Base-by-base conservation (phyloP, 2,329 filamentous ascomycete genomes). In the Mycosphaerella sp. region DNA sequence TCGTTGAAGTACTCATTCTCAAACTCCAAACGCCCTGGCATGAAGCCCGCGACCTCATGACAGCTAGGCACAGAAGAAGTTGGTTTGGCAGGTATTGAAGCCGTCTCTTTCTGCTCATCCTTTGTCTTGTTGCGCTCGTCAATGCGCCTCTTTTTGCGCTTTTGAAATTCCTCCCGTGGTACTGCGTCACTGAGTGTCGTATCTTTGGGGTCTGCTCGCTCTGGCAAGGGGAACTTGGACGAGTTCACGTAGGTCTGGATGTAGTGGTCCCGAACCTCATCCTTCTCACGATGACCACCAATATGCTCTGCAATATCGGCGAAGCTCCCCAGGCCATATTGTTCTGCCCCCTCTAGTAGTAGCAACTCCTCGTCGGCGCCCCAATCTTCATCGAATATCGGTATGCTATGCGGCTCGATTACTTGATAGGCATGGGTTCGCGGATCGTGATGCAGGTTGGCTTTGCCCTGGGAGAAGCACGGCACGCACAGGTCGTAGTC, bases 1-100 rank as follows among this genome's bases (percentile, higher is more conserved):
- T 98, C 93, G 66, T 98, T 98, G 66, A 92, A 88, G 68, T 95
- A 93, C 66, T 98, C 93, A 0, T 89, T 96, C 76, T 98, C 93
- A 60, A 98, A 98, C 67, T 98, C 93, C 60, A 98, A 73, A 40
- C 93, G 89, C 43, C 93, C 93, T 2, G 93, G 93, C 93, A 98
- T 98, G 70, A 95, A 98, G 2, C 93, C 93, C 72, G 96, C 90
- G 38, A 98, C 93, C 72, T 98, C 93, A 75, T 98, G 93, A 70
- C 93, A 98, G 34, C 90, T 86, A 0, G 93, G 93, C 2, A 96
- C 90, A 75, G 88, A 95, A 7, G 91, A 91, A 0, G 92, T 97
- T 0, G 93, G 93, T 68, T 97, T 97, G 64, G 92, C 91, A 5
- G 64, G 62, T 72, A 96, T 95, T 1, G 92, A 89, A 23, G 89